These are phyloP conservation scores for Lithospermum erythrorhizon DNA, from an alignment of 257 asterid genomes.

Conservation along the genomic window DNA sequence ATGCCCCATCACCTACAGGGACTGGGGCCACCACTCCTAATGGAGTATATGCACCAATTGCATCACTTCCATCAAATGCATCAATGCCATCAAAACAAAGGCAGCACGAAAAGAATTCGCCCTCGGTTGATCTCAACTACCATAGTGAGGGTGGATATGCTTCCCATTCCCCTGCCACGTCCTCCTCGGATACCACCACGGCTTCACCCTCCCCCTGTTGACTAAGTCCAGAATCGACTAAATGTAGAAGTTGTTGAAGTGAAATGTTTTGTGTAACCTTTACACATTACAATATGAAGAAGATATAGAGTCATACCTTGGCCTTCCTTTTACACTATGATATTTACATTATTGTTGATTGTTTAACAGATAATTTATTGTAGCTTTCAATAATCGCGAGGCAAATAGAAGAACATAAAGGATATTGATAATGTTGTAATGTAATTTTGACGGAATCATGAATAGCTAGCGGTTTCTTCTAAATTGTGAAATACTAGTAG, in stretches of 20 bases:
- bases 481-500: too few species aligned
- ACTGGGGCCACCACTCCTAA: constrained; percentile 24
- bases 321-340: not conserved
- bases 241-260: not conserved
- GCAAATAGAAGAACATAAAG: too few species aligned
- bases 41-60: constrained; percentile 47
- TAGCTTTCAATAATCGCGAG: too few species aligned
- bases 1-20: constrained; percentile 23
- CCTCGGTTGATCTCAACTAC: constrained; percentile 15
- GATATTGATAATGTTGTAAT: too few species aligned
- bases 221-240: not conserved
- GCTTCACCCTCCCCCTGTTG: constrained; percentile 14
- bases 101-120: constrained; percentile 7
- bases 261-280: not conserved
- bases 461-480: too few species aligned
- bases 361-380: too few species aligned
- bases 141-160: constrained; percentile 18
- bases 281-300: not conserved
- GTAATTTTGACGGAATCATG: too few species aligned
- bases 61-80: constrained; percentile 23
- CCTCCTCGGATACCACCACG: constrained; percentile 41
- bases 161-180: constrained; percentile 31
- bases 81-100: constrained; percentile 14
- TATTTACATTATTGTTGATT: not conserved
- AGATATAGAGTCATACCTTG: not conserved